Evolutionary conservation across 1,139 yeast species (phyloP).

Genomic region (Geotrichum cucujoidarum): DNA sequence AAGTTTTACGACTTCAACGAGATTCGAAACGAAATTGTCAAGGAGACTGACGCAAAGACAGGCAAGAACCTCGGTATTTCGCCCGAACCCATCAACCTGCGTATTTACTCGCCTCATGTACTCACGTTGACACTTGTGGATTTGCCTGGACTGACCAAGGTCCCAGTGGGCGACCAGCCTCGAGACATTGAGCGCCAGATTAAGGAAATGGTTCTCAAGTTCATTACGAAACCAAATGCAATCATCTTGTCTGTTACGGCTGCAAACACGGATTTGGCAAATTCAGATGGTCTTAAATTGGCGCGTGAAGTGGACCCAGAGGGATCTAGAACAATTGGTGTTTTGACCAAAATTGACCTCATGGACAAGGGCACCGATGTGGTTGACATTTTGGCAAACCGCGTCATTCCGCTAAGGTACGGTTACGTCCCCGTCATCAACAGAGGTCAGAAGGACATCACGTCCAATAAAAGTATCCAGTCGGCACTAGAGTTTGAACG

Average conservation of each 20-base stretch:
- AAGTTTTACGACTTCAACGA: constrained; percentile 86
- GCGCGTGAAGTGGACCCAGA: constrained; percentile 98
- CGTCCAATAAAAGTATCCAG: constrained; percentile 77
- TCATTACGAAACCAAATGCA: constrained; percentile 92
- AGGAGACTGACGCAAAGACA: constrained; percentile 90
- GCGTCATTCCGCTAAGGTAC: constrained; percentile 89
- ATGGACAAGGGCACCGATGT: constrained; percentile 99
- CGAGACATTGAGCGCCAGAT: constrained; percentile 93
- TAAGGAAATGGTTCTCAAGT: constrained; percentile 88
- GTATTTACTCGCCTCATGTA: constrained; percentile 94
- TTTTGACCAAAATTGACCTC: constrained; percentile 88
- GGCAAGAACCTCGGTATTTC: constrained; percentile 92
- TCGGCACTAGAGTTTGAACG: constrained; percentile 82
- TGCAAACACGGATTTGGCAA: constrained; percentile 95
- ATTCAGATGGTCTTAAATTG: constrained; percentile 90
- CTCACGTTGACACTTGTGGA: constrained; percentile 94
- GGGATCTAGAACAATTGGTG: constrained; percentile 94
- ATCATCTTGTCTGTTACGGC: constrained; percentile 93
- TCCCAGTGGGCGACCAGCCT: constrained; percentile 99
- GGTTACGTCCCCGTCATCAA: constrained; percentile 97
- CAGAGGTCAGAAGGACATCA: constrained; percentile 96
- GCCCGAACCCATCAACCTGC: constrained; percentile 83
- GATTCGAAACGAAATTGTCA: constrained; percentile 82
- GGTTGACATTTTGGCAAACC: constrained; percentile 89
- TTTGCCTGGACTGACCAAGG: constrained; percentile 97